These are phyloP conservation scores for Hypocreales sp. DNA, from an alignment of 2,329 filamentous ascomycete species.

Conservation along the genomic window DNA sequence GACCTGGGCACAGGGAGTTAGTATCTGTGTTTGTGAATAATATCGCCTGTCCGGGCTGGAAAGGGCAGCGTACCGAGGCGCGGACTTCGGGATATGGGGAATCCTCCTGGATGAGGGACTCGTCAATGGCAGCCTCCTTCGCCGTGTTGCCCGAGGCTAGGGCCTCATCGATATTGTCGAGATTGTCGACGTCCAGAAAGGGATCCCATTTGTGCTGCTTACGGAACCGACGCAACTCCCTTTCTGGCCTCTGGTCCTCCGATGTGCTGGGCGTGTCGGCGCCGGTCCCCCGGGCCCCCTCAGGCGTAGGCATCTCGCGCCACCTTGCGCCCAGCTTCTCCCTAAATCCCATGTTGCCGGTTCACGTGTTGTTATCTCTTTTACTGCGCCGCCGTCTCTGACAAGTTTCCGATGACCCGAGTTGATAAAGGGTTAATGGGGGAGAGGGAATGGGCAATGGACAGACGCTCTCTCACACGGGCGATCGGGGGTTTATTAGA, in stretches of 20 bases:
- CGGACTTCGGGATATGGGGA: slow-evolving; percentile 20
- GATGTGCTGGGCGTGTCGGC: neutral
- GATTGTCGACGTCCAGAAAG: slow-evolving; percentile 35
- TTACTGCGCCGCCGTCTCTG: too few species aligned
- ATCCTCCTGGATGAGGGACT: slow-evolving; percentile 32
- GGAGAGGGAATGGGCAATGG: too few species aligned
- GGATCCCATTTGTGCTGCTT: slow-evolving; percentile 39
- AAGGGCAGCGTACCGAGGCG: slow-evolving; percentile 8
- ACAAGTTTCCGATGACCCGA: too few species aligned
- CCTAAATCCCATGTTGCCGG: neutral
- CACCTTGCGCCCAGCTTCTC: neutral
- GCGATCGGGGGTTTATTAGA: too few species aligned
- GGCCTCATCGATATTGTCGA: slow-evolving; percentile 33
- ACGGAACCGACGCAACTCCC: slow-evolving; percentile 24
- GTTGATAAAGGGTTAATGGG: too few species aligned
- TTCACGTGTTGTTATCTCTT: too few species aligned
- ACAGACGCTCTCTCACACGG: too few species aligned
- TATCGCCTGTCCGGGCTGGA: too few species aligned
- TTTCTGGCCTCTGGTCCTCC: slow-evolving; percentile 6
- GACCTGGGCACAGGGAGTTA: slow-evolving; percentile 3
- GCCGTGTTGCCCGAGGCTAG: slow-evolving; percentile 26
- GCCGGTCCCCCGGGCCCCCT: neutral
- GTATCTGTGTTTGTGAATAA: neutral
- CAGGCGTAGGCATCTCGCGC: neutral
- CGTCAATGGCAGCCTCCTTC: slow-evolving; percentile 27